A percentile compares a stretch with the other conserved stretches of the same genome.
Conservation (phyloP, 441 rosid genomes). For the Hypseocharis bilobata region DNA sequence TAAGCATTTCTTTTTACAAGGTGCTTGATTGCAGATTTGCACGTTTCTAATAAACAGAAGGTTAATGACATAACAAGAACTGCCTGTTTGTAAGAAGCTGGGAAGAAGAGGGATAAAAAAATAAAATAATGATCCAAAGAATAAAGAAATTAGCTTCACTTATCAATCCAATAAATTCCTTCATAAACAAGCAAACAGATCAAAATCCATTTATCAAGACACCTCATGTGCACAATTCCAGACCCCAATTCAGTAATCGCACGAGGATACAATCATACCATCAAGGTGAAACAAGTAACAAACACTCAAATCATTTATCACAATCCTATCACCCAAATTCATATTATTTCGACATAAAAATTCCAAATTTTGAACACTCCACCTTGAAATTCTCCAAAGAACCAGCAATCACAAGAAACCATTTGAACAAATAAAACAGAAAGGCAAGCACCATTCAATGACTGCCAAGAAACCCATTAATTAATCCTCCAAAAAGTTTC, state of each 20-base stretch:
- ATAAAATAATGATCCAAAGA: neutral
- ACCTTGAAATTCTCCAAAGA: too few relatives aligned
- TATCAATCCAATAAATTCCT: neutral
- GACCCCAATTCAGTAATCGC: too few relatives aligned
- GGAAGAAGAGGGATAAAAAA: neutral
- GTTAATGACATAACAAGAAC: neutral
- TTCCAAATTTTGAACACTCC: too few relatives aligned
- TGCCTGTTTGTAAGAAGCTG: neutral
- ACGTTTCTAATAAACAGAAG: neutral
- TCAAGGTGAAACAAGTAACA: too few relatives aligned
- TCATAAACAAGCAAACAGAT: too few relatives aligned
- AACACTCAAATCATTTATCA: too few relatives aligned
- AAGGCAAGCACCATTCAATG: neutral
- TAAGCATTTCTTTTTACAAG: neutral
- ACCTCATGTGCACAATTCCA: too few relatives aligned
- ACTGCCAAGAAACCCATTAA: neutral
- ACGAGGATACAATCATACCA: too few relatives aligned
- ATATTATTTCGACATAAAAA: too few relatives aligned
- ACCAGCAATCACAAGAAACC: too few relatives aligned
- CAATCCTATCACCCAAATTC: too few relatives aligned
- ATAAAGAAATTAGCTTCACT: neutral
- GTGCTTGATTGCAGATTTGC: neutral
- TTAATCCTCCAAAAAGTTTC: neutral
- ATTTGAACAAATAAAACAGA: neutral
- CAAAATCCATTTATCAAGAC: too few relatives aligned